Evolutionary conservation across 2,329 filamentous ascomycete species (phyloP).

Genomic region (Xylariomycetidae sp.): DNA sequence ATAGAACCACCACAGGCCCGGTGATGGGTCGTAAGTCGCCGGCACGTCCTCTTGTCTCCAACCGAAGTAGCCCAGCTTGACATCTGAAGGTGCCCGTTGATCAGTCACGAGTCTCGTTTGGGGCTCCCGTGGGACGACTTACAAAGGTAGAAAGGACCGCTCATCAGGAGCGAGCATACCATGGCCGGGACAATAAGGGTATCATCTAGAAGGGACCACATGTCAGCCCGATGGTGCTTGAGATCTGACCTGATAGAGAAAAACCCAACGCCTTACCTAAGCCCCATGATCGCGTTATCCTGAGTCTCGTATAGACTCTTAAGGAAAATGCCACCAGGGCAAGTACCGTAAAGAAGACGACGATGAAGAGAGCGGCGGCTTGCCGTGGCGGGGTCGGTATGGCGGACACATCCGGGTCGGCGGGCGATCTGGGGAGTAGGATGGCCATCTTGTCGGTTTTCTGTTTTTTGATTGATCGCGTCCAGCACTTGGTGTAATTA

Average conservation of each 20-base stretch:
- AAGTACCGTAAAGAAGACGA: slow-evolving; percentile 28
- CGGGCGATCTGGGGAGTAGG: slow-evolving; percentile 9
- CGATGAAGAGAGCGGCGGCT: slow-evolving; percentile 22
- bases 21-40: slow-evolving; percentile 9
- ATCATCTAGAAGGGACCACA: slow-evolving; percentile 15
- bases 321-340: slow-evolving; percentile 22
- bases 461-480: no score
- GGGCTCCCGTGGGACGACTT: slow-evolving; percentile 8
- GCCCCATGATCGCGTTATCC: no score
- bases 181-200: slow-evolving; percentile 21
- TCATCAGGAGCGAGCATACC: slow-evolving; percentile 14
- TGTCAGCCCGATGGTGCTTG: no score
- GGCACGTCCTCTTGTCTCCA: slow-evolving; percentile 13
- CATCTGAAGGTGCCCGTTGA: slow-evolving; percentile 6
- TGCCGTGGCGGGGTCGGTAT: slow-evolving; percentile 31
- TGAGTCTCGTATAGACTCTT: slow-evolving; percentile 24
- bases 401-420: slow-evolving; percentile 18
- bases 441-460: slow-evolving; percentile 9
- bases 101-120: no score
- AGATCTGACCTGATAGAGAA: no score
- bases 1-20: slow-evolving; percentile 27
- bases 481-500: no score
- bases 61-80: slow-evolving; percentile 29
- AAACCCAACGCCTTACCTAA: no score
- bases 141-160: slow-evolving; percentile 22